Base-by-base conservation (phyloP, 768 basidiomycete species). In the Termitomyces eurrhizus region DNA sequence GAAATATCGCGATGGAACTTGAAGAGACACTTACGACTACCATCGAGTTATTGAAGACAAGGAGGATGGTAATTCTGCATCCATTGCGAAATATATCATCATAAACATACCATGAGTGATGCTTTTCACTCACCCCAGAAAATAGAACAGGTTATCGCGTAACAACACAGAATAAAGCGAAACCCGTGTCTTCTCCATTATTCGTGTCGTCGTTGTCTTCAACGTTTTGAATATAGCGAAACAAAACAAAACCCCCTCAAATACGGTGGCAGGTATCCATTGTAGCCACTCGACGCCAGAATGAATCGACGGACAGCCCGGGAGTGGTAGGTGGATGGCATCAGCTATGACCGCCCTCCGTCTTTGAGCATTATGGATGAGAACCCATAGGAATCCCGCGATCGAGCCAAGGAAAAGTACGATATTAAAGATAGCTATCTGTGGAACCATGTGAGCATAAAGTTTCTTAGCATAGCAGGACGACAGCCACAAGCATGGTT, bases 41-140 rank as follows among this genome's bases (percentile, higher is more conserved):
- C 80, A 80, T 80, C 12, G 81, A 66, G 61, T 78, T 79, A 62
- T 81, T 81, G 65, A 80, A 77, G 0, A 80, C 52, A 5, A 82
- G 67, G 2, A 81, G 61, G 50, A 68, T 62, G 0, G 74, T 67
- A 13, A 82, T 72, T 7, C 79, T 80, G 50, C 2, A 48, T 26
- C n/a, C 29, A 44, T 33, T 33, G 12, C 16, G n/a, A 57, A 14
- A n/a, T 39, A 46, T 13, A 52, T 52, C 37, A 36, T 36, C 41
- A 41, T 36, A 32, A 46, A 12, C 36, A 21, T 21, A 41, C 21
- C 11, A 36, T 12, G 29, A 50, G 12, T 16, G 13, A 41, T 24
- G 14, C 16, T 26, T 29, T 24, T 21, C 12, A 65, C 66, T 51
- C 42, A 80, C 80, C 72, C 74, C 29, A 78, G 71, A 61, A 81